Evolutionary conservation across 768 basidiomycete genomes (phyloP).

Genomic region (Russula abietina): DNA sequence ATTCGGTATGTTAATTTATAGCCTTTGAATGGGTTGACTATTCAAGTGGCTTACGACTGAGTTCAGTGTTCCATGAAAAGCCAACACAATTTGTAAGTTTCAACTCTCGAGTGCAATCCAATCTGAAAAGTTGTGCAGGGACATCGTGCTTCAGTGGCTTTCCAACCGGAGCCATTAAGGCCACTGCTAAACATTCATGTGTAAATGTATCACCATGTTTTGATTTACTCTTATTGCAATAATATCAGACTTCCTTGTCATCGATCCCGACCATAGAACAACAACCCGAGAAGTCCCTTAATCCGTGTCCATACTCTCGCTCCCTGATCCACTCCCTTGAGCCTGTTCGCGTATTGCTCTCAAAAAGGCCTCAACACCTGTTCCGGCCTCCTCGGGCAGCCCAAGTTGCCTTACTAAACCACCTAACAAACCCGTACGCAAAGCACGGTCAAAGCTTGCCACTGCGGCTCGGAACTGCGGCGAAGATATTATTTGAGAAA

Average conservation of each 20-base stretch:
- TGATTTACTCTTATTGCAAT: constrained; percentile 6
- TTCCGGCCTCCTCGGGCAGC: constrained; percentile 79
- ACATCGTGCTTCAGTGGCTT: constrained; percentile 87
- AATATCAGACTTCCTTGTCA: constrained; percentile 4
- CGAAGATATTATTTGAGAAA: constrained; percentile 72
- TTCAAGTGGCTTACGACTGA: not conserved
- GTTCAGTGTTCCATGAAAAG: constrained; percentile 91
- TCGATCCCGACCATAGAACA: constrained; percentile 5
- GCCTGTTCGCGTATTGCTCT: constrained; percentile 75
- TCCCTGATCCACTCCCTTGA: constrained; percentile 39
- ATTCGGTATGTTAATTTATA: constrained; percentile 49
- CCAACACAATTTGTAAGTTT: constrained; percentile 79
- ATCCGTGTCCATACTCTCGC: constrained; percentile 79
- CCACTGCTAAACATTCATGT: not conserved
- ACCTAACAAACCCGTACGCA: constrained; percentile 73
- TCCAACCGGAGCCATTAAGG: constrained; percentile 62
- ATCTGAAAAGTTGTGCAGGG: constrained; percentile 37
- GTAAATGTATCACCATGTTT: constrained; percentile 2
- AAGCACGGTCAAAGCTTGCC: constrained; percentile 73
- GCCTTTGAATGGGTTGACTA: not conserved
- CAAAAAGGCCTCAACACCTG: constrained; percentile 71
- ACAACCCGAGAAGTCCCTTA: constrained; percentile 29
- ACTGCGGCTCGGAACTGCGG: constrained; percentile 81
- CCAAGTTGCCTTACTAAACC: constrained; percentile 73
- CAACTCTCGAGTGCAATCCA: constrained; percentile 1